Evolutionary conservation across 2,329 filamentous ascomycete species (phyloP).

Genomic region (Nannizziopsis barbatae): DNA sequence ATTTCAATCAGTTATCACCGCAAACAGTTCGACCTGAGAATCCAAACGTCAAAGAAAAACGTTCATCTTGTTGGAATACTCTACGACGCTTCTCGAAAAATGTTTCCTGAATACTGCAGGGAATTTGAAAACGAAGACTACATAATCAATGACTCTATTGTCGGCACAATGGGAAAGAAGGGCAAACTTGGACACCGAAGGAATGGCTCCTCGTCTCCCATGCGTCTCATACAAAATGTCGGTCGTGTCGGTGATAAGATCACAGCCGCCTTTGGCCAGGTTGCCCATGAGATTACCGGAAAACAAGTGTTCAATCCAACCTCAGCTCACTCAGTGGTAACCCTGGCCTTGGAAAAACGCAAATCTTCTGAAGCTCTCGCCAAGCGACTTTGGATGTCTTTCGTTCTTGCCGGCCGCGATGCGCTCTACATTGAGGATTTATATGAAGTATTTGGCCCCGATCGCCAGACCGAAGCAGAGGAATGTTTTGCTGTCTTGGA

Average conservation of each 20-base stretch:
- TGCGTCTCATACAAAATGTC: conserved; percentile 63
- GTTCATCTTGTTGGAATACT: conserved; percentile 70
- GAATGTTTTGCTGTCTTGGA: conserved; percentile 76
- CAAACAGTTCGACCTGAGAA: conserved; percentile 56
- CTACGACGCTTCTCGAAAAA: conserved; percentile 75
- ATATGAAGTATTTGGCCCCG: conserved; percentile 69
- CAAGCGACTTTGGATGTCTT: conserved; percentile 95
- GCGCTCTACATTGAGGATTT: conserved; percentile 71
- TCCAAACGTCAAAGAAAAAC: conserved; percentile 82
- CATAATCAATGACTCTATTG: conserved; percentile 72
- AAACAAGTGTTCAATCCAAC: conserved; percentile 92
- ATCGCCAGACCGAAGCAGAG: conserved; percentile 65
- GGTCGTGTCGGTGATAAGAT: conserved; percentile 84
- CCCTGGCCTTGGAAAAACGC: conserved; percentile 77
- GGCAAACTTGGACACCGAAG: conserved; percentile 37
- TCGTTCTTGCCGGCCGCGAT: conserved; percentile 81
- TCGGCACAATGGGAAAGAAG: conserved; percentile 50
- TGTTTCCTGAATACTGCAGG: conserved; percentile 85
- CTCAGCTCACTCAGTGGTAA: conserved; percentile 76
- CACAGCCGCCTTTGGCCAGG: conserved; percentile 81
- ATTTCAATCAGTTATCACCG: conserved; percentile 59
- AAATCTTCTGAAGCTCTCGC: conserved; percentile 81
- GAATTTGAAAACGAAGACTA: conserved; percentile 91
- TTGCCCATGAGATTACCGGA: conserved; percentile 88
- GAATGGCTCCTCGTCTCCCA: conserved; percentile 59